Evolutionary conservation across 2,329 filamentous ascomycete species (phyloP).

Genomic region (Karstenula rhodostoma): DNA sequence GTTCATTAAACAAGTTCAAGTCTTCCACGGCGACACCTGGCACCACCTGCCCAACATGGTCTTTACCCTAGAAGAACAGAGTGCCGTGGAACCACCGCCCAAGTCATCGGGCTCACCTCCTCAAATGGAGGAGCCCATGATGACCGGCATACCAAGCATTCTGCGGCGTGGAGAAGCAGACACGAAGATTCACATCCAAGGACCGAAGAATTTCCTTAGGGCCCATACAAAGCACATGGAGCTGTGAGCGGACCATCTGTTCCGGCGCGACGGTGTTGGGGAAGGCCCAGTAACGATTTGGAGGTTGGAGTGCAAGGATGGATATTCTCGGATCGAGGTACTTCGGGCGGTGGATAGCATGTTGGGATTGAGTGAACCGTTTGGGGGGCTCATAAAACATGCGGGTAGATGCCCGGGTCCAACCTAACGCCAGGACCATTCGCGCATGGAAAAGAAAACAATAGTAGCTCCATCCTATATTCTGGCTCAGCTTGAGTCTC

Average conservation of each 20-base stretch:
- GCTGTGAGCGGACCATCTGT: neutral
- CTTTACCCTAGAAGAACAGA: neutral
- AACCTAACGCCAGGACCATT: too few relatives aligned
- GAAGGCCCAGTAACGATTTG: neutral
- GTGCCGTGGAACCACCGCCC: neutral
- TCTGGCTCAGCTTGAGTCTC: too few relatives aligned
- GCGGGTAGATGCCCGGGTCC: too few relatives aligned
- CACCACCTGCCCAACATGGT: conserved; percentile 1
- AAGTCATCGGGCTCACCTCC: neutral
- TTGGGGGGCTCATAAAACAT: too few relatives aligned
- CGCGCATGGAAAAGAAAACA: too few relatives aligned
- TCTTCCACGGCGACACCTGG: neutral
- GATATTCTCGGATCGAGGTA: too few relatives aligned
- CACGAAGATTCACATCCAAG: neutral
- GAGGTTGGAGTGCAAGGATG: neutral
- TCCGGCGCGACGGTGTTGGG: neutral
- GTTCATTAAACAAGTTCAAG: neutral
- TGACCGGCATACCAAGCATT: neutral
- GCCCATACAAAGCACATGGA: neutral
- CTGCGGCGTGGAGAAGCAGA: neutral
- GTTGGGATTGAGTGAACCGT: too few relatives aligned
- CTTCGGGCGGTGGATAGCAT: too few relatives aligned
- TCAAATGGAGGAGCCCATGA: neutral
- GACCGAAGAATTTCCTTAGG: conserved; percentile 2
- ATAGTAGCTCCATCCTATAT: too few relatives aligned